Evolutionary conservation across 169 alveolate species (phyloP).

Genomic region (Cryptosporidium ubiquitum): DNA sequence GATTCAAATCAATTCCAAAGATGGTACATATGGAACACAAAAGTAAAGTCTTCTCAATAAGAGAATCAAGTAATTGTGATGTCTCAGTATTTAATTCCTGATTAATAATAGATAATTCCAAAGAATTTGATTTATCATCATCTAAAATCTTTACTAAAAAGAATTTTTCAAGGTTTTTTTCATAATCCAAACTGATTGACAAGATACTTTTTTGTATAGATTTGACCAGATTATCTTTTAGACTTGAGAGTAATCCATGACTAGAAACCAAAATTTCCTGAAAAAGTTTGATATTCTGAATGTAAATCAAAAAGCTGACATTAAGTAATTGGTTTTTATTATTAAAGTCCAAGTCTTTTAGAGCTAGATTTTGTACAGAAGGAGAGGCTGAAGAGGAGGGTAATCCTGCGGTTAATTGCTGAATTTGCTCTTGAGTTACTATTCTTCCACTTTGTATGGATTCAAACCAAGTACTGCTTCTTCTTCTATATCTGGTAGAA

Average conservation of each 20-base stretch:
- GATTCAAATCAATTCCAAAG: slow-evolving; percentile 54
- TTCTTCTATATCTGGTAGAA: slow-evolving; percentile 77
- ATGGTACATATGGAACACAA: slow-evolving; percentile 63
- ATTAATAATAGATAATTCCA: background rate
- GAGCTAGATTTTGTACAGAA: background rate
- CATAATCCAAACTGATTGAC: slow-evolving; percentile 1
- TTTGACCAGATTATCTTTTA: slow-evolving; percentile 18
- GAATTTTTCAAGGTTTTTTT: background rate
- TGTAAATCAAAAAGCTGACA: background rate
- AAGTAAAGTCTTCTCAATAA: slow-evolving; percentile 20
- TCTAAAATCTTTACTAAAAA: background rate
- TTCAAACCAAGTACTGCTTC: slow-evolving; percentile 74
- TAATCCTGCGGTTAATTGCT: background rate
- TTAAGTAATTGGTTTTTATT: background rate
- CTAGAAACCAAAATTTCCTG: slow-evolving; percentile 48
- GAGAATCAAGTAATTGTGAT: background rate
- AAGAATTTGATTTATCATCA: background rate
- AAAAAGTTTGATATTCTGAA: slow-evolving; percentile 57
- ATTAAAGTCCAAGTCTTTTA: background rate
- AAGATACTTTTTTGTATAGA: slow-evolving; percentile 2
- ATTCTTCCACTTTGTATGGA: slow-evolving; percentile 31
- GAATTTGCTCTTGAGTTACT: slow-evolving; percentile 22
- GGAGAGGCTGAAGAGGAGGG: background rate
- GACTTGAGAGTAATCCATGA: background rate
- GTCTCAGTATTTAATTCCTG: background rate